Conservation (phyloP, 805 yeast genomes). For the Metschnikowia hibisci region DNA sequence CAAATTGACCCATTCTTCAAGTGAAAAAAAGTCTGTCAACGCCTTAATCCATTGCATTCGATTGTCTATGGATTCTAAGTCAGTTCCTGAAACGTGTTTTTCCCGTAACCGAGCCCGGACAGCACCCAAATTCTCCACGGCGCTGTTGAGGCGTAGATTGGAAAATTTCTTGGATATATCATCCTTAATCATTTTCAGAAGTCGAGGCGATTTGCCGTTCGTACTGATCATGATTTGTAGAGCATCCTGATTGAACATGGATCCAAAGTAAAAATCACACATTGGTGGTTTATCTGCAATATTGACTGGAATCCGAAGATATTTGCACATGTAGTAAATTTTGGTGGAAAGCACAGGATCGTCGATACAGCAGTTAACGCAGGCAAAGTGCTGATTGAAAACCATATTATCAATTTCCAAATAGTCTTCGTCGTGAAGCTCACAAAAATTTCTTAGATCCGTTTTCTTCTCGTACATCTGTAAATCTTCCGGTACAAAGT, state of each 20-base stretch:
- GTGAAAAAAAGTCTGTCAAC: constrained; percentile 56
- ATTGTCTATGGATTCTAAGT: constrained; percentile 46
- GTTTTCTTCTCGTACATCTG: constrained; percentile 42
- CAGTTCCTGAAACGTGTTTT: constrained; percentile 40
- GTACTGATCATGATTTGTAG: constrained; percentile 80
- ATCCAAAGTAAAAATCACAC: constrained; percentile 85
- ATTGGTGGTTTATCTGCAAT: constrained; percentile 81
- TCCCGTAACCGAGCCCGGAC: constrained; percentile 50
- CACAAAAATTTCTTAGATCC: constrained; percentile 10
- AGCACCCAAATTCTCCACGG: constrained; percentile 57
- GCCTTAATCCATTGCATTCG: constrained; percentile 71
- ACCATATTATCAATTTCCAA: constrained; percentile 32
- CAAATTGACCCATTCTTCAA: constrained; percentile 55
- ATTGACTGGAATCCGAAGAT: constrained; percentile 56
- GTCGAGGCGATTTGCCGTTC: constrained; percentile 76
- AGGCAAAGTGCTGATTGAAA: constrained; percentile 45
- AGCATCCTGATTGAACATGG: constrained; percentile 67
- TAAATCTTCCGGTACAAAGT: constrained; percentile 47
- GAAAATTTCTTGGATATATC: constrained; percentile 49
- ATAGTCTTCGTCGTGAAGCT: constrained; percentile 18
- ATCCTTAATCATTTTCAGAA: constrained; percentile 51
- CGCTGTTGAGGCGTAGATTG: constrained; percentile 48
- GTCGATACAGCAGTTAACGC: constrained; percentile 73
- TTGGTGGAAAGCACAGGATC: constrained; percentile 56
- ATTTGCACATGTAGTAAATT: constrained; percentile 50